Evolutionary conservation across 208 protist species (phyloP).

Genomic region (Trichomonas vaginalis): DNA sequence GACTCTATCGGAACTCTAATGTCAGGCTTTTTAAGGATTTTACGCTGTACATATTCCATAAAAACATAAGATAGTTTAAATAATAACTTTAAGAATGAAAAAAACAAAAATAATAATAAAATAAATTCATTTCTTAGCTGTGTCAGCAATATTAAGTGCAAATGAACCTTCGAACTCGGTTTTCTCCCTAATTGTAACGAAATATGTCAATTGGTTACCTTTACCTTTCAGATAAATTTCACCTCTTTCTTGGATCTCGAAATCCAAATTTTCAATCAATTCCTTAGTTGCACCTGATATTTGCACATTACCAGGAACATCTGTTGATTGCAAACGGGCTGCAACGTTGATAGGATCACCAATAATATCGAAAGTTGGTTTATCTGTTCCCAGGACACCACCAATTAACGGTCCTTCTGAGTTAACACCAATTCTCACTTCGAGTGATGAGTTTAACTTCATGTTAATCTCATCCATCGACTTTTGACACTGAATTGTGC

Average conservation of each 20-base stretch:
- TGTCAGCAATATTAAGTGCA: background rate
- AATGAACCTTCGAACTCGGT: background rate
- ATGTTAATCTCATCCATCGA: background rate
- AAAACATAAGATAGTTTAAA: too few species aligned
- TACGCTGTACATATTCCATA: too few species aligned
- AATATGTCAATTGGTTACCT: background rate
- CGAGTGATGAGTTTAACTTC: background rate
- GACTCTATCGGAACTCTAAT: too few species aligned
- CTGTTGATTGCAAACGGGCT: background rate
- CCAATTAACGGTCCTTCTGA: background rate
- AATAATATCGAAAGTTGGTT: slow-evolving; percentile 4
- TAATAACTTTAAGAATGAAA: too few species aligned
- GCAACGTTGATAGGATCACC: background rate
- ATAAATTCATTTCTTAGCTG: background rate
- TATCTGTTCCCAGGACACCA: background rate
- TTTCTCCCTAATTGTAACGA: background rate
- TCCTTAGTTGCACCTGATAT: background rate
- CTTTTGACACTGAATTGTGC: background rate
- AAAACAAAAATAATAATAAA: too few species aligned
- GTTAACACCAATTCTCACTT: background rate
- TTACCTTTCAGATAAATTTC: background rate
- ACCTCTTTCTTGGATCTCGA: background rate
- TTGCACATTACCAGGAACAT: background rate
- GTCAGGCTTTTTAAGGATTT: too few species aligned
- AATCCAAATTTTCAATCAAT: background rate